phyloP scores from a whole-genome alignment of 2,329 filamentous ascomycete genomes.

The Penicillium sp. region DNA sequence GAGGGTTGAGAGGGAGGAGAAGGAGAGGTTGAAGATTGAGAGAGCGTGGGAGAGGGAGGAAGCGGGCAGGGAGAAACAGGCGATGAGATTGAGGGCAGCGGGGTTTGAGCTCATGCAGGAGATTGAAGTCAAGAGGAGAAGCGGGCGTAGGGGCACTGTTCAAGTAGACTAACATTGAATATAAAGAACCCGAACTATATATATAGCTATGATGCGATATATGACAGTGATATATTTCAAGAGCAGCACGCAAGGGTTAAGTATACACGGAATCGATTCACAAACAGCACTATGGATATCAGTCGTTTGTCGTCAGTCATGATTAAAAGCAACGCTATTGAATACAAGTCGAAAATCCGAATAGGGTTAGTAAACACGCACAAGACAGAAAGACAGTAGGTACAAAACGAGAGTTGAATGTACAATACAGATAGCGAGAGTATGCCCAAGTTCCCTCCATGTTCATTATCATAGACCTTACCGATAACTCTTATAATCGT shows the following conservation, averaged over 20 bases:
- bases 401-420: not conserved
- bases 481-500: conserved; percentile 37
- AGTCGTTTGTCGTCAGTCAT: conserved; percentile 16
- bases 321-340: conserved; percentile 3
- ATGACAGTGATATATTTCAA: not conserved
- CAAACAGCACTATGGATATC: conserved; percentile 14
- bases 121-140: conserved; percentile 18
- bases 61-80: conserved; percentile 42
- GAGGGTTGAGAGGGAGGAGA: conserved; percentile 38
- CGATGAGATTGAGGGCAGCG: conserved; percentile 35
- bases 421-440: conserved; percentile 5
- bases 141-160: not conserved
- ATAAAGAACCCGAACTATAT: not conserved
- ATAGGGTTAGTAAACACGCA: conserved; percentile 1
- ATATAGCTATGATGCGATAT: not conserved
- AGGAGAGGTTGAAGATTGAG: conserved; percentile 42
- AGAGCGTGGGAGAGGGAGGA: conserved; percentile 48
- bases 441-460: conserved; percentile 3
- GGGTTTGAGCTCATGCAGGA: conserved; percentile 34
- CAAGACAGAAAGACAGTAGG: not conserved
- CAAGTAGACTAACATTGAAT: not conserved
- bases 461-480: conserved; percentile 11
- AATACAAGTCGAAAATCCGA: not conserved
- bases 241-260: not conserved
- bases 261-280: conserved; percentile 1